Evolutionary conservation across 2,329 filamentous ascomycete genomes (phyloP), one percentile per base, ranked within the genome.

Genomic region (Fusarium sp.): DNA sequence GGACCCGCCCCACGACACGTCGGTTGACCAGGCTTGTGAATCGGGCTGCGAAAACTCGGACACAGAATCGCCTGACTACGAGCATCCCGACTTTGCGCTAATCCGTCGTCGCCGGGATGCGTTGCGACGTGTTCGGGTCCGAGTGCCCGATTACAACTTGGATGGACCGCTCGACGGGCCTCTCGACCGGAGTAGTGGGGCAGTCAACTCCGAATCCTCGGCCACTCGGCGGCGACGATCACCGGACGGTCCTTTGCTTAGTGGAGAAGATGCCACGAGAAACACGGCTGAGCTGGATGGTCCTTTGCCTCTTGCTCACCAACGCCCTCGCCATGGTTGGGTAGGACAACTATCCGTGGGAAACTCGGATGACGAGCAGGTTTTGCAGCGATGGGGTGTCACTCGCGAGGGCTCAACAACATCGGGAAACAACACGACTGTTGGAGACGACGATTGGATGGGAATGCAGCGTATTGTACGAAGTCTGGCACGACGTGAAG

Each of bases 391-490:
- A 56, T 67, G 63, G 43, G 64, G 71, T 35, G 52, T 60, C 20
- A 73, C 73, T 54, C 65, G 74, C 41, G 79, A 80, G 59, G 70
- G 64, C 37, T 77, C 79, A 6, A 54, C 76, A 33, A 24, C 59
- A 37, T 69, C 73, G 7, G 68, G 66, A 24, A 74, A 66, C 60
- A 72, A 72, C 41, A 68, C 73, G n/a, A 68, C 66, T 37, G 68
- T 62, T 50, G 74, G 81, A 16, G 84, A 85, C 8, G 84, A 86
- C 29, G 84, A 84, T 6, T 81, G 80, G 80, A 87, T 89, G 24
- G 90, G 92, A 54, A 92, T 95, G 88, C 92, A 94, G 76, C 87
- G 88, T 60, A 92, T 97, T 56, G 87, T 97, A 39, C 90, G 92
- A 75, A 88, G 90, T 50, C 86, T 97, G 64, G 90, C 92, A 37